Evolutionary conservation across 2,329 filamentous ascomycete species (phyloP).

Genomic region (Alternaria sp.): DNA sequence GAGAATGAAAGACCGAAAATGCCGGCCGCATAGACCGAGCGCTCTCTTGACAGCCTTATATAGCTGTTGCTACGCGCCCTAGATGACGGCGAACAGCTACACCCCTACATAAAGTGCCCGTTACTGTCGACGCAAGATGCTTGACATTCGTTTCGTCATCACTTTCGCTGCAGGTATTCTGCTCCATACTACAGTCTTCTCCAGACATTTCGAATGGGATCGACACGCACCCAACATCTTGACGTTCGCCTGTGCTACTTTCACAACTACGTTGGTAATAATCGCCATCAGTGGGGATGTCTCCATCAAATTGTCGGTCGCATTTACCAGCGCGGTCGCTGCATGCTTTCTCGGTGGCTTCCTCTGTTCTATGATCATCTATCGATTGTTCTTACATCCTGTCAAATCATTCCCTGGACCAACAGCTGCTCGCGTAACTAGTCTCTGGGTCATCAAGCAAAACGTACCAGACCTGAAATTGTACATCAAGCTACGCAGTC

Average conservation of each 20-base stretch:
- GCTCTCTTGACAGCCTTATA: not conserved
- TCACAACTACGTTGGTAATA: not conserved
- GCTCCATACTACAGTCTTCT: constrained; percentile 10
- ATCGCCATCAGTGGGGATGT: not conserved
- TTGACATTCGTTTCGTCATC: not conserved
- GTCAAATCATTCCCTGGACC: not conserved
- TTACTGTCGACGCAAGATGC: not conserved
- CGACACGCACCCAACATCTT: constrained; percentile 6
- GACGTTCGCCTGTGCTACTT: not conserved
- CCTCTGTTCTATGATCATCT: constrained; percentile 12
- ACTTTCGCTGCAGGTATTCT: constrained; percentile 10
- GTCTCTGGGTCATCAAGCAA: not conserved
- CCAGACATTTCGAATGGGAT: constrained; percentile 15
- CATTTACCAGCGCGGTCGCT: not conserved
- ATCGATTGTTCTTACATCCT: constrained; percentile 14
- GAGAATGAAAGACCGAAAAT: constrained; percentile 2
- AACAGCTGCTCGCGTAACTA: not conserved
- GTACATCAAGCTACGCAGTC: constrained; percentile 18
- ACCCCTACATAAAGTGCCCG: not conserved
- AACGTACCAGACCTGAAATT: constrained; percentile 15
- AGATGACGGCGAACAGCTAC: not conserved
- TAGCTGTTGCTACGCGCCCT: not conserved
- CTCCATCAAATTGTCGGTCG: no score
- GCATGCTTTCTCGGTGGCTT: constrained; percentile 2
- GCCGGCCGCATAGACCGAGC: not conserved